These are phyloP conservation scores for Pyracantha coccinea DNA, from an alignment of 331 rosid genomes.

Conservation along the genomic window DNA sequence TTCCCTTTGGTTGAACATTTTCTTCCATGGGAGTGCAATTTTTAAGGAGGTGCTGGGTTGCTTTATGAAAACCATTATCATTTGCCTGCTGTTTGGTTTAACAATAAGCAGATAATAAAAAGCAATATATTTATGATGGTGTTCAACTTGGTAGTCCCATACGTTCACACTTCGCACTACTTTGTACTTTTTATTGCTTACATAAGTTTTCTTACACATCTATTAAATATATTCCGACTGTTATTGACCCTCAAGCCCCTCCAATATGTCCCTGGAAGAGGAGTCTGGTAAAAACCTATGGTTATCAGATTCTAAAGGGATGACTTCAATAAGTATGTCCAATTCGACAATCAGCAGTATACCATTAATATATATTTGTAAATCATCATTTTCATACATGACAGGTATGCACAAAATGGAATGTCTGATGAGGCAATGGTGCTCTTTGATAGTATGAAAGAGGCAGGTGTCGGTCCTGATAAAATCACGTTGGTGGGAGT, in stretches of 20 bases:
- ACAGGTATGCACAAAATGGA: constrained; percentile 88
- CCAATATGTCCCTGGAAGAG: background rate
- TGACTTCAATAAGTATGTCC: background rate
- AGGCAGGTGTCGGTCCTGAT: constrained; percentile 40
- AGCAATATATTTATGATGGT: background rate
- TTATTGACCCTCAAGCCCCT: background rate
- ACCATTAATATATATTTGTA: background rate
- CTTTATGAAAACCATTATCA: background rate
- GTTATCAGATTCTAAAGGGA: background rate
- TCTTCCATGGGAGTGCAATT: background rate
- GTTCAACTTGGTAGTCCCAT: background rate
- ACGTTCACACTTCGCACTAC: background rate
- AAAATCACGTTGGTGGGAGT: constrained; percentile 64
- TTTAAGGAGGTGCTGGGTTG: background rate
- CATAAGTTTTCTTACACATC: background rate
- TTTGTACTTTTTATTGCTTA: background rate
- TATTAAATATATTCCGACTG: background rate
- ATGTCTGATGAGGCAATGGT: constrained; percentile 71
- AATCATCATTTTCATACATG: constrained; percentile 4
- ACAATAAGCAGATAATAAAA: background rate
- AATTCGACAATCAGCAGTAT: background rate
- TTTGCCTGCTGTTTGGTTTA: background rate
- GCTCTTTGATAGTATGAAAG: constrained; percentile 59
- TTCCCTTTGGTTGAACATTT: background rate
- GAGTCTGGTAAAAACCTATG: background rate